Base-by-base conservation (phyloP, 73 alveolate genomes). In the Loxodes magnus region DNA sequence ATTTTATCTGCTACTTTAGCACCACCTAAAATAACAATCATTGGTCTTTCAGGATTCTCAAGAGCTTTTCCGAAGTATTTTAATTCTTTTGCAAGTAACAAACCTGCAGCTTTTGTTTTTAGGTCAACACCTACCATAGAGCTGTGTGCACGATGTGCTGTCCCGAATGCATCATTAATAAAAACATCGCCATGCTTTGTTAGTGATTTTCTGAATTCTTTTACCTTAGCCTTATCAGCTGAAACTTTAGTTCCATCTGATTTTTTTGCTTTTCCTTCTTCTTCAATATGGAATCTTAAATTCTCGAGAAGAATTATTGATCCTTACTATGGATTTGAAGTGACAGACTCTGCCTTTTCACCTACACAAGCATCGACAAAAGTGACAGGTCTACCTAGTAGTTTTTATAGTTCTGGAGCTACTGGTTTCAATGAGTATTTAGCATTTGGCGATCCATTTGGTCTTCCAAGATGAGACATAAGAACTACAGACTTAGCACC, bases 101-200 rank as follows among this genome's bases (percentile, higher is more conserved):
- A 75, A 9, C 96, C 98, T 24, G 96, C 96, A 2, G 84, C 98
- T 73, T 92, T 78, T 19, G 51, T 52, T 14, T 65, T 66, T 35
- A 62, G 79, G 46, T 78, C 65, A 41, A 76, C 59, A 33, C 98
- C 98, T 20, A 81, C 96, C 96, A 85, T 90, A 28, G 96, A 87
- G 36, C 91, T 62, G 74, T 90, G 98, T 15, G 93, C 96, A 61
- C 98, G 73, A 56, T 90, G 98, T 26, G 94, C 93, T 12, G 97
- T 90, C 15, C 97, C 98, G 48, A 90, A 90, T 28, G 98, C 97
- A 39, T 88, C 97, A 37, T 84, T 84, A 33, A 84, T 84, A 56
- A 61, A 84, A 23, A 87, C 34, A 30, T 87, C 97, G 38, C 91
- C 94, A 12, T 77, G 82, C 14, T 65, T 16, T 15, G 87, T 79